phyloP scores from a whole-genome alignment of 2,329 filamentous ascomycete genomes.

The Thielaviopsis punctulata region DNA sequence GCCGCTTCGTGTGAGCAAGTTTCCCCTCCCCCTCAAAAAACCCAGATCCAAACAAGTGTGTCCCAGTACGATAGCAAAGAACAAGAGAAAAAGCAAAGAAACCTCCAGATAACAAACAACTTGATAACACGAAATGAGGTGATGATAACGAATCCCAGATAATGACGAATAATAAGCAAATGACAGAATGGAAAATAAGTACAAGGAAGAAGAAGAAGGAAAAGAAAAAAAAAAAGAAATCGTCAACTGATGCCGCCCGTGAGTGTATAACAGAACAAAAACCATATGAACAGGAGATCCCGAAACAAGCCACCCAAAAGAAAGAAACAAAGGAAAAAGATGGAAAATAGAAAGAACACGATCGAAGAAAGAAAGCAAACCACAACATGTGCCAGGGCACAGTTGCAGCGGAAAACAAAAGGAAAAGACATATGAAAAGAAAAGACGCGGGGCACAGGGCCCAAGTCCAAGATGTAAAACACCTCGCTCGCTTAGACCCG shows the following conservation, averaged over 20 bases:
- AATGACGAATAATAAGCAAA: not conserved
- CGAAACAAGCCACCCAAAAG: conserved; percentile 6
- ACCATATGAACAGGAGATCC: not conserved
- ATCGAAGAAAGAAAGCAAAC: not conserved
- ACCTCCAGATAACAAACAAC: not conserved
- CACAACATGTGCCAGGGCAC: not conserved
- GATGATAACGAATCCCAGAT: not conserved
- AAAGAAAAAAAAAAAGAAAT: not conserved
- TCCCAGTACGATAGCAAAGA: not conserved
- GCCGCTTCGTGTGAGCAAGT: not conserved
- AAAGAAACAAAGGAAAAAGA: not conserved
- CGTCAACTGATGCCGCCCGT: not conserved
- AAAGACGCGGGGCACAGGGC: not conserved
- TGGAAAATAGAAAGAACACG: not conserved
- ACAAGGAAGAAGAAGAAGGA: not conserved
- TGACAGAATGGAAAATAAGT: not conserved
- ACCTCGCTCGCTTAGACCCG: conserved; percentile 20
- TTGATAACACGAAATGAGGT: not conserved
- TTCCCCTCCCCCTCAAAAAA: not conserved
- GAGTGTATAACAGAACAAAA: not conserved
- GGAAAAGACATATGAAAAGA: not conserved
- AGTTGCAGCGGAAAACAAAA: not conserved
- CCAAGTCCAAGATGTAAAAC: too few species aligned
- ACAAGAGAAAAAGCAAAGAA: not conserved
- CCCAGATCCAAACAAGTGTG: not conserved